Percentiles rank a stretch among this genome's conserved stretches.
These are phyloP conservation scores for Pestalotiopsis fici DNA, from an alignment of 2,329 filamentous ascomycete genomes.

Conservation along the genomic window DNA sequence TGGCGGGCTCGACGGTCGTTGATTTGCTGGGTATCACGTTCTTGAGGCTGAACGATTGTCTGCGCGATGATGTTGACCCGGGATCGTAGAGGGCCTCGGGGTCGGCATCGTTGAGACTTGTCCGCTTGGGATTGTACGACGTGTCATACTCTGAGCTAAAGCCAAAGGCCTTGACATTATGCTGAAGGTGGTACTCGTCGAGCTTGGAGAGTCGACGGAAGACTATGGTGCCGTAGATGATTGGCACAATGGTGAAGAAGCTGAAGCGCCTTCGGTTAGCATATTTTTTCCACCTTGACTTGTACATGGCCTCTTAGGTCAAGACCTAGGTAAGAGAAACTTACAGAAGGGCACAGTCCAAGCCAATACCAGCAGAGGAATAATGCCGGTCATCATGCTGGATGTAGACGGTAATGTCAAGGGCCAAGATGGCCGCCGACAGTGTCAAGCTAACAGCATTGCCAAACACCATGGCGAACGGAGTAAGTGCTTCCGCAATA, in stretches of 20 bases:
- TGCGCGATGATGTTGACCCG: constrained; percentile 15
- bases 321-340: constrained; percentile 17
- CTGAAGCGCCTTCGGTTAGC: constrained; percentile 26
- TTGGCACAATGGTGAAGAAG: constrained; percentile 41
- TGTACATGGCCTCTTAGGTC: too few species aligned
- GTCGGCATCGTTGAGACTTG: constrained; percentile 14
- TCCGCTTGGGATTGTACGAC: constrained; percentile 13
- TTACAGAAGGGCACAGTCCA: constrained; percentile 52
- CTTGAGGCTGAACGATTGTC: constrained; percentile 23
- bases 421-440: constrained; percentile 45
- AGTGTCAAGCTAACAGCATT: constrained; percentile 52
- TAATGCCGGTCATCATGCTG: constrained; percentile 46
- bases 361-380: constrained; percentile 46
- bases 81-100: constrained; percentile 22
- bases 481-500: constrained; percentile 52
- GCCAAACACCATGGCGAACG: constrained; percentile 53
- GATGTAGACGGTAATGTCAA: constrained; percentile 54
- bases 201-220: constrained; percentile 50
- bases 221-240: constrained; percentile 46
- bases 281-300: background rate
- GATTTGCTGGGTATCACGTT: constrained; percentile 20
- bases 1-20: constrained; percentile 18
- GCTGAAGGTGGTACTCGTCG: constrained; percentile 51
- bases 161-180: constrained; percentile 50
- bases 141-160: constrained; percentile 35